phyloP scores from a whole-genome alignment of 345 rosid species.

The Triadica sebifera region DNA sequence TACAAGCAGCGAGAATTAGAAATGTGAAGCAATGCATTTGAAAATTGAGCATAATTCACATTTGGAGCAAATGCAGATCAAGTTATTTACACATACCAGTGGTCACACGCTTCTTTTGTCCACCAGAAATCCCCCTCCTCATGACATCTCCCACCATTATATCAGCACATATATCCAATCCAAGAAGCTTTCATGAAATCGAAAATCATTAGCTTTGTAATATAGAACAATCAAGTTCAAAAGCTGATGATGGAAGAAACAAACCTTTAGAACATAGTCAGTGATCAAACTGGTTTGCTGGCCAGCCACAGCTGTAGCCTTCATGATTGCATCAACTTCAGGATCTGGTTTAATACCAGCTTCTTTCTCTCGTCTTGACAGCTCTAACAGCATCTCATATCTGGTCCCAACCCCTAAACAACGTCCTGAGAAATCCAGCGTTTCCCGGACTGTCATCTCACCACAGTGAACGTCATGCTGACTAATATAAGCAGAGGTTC shows the following conservation, averaged over 20 bases:
- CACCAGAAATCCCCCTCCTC: slow-evolving; percentile 55
- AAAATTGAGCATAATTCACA: not conserved
- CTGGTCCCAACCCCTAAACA: slow-evolving; percentile 44
- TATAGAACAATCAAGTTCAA: not conserved
- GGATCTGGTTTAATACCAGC: slow-evolving; percentile 43
- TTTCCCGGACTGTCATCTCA: slow-evolving; percentile 49
- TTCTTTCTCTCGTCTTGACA: slow-evolving; percentile 42
- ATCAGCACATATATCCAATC: slow-evolving; percentile 44
- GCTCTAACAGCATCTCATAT: slow-evolving; percentile 34
- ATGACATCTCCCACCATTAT: slow-evolving; percentile 44
- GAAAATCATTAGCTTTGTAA: too few relatives aligned
- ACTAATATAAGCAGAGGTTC: slow-evolving; percentile 45
- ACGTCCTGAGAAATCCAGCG: slow-evolving; percentile 42
- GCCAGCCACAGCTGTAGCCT: slow-evolving; percentile 37
- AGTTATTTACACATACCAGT: slow-evolving; percentile 14
- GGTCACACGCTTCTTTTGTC: too few relatives aligned
- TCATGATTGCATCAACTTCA: slow-evolving; percentile 37
- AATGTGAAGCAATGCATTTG: not conserved
- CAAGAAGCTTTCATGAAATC: slow-evolving; percentile 28
- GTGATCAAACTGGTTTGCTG: slow-evolving; percentile 34
- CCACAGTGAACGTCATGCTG: slow-evolving; percentile 46
- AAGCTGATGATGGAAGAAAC: not conserved
- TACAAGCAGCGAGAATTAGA: not conserved
- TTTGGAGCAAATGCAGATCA: not conserved
- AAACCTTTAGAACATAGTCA: slow-evolving; percentile 42